A percentile compares a stretch with the other conserved stretches of the same genome.
Conservation (phyloP, 2,329 filamentous ascomycete species). For the Pestalotiopsis sp. region DNA sequence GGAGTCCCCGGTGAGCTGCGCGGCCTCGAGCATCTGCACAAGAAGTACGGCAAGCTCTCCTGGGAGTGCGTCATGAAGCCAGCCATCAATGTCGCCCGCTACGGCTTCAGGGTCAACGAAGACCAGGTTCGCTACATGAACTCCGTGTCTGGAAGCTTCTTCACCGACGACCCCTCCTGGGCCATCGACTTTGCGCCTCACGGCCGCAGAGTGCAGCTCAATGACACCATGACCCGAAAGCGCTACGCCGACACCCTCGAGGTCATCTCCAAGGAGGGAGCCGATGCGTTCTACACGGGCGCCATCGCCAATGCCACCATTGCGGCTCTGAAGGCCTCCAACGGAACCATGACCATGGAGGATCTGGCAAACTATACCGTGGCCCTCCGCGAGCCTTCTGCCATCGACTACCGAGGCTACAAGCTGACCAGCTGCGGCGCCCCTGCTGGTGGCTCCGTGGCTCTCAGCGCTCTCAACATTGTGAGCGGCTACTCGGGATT, state of each 20-base stretch:
- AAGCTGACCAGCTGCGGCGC: conserved; percentile 70
- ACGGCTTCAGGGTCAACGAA: conserved; percentile 71
- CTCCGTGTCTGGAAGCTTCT: conserved; percentile 56
- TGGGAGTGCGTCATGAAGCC: conserved; percentile 72
- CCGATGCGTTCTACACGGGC: conserved; percentile 46
- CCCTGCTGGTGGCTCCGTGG: conserved; percentile 74
- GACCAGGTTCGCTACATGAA: conserved; percentile 72
- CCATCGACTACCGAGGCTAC: conserved; percentile 69
- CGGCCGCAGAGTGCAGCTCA: conserved; percentile 32
- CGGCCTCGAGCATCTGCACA: conserved; percentile 75
- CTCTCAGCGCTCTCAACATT: conserved; percentile 73
- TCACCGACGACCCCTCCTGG: conserved; percentile 73
- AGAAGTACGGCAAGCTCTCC: conserved; percentile 62
- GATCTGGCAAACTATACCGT: conserved; percentile 79
- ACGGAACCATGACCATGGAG: conserved; percentile 80
- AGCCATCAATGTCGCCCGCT: conserved; percentile 70
- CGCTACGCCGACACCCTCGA: conserved; percentile 59
- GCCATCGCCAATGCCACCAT: conserved; percentile 45
- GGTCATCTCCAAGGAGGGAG: conserved; percentile 46
- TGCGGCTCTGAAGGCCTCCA: conserved; percentile 59
- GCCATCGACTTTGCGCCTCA: conserved; percentile 75
- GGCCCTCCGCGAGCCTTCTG: conserved; percentile 60
- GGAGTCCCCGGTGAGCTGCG: conserved; percentile 73
- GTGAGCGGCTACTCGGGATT: conserved; percentile 72
- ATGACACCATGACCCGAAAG: conserved; percentile 43